These are phyloP conservation scores for Magnusiomyces tetraspermus DNA, from an alignment of 1,139 yeast species.

Conservation along the genomic window DNA sequence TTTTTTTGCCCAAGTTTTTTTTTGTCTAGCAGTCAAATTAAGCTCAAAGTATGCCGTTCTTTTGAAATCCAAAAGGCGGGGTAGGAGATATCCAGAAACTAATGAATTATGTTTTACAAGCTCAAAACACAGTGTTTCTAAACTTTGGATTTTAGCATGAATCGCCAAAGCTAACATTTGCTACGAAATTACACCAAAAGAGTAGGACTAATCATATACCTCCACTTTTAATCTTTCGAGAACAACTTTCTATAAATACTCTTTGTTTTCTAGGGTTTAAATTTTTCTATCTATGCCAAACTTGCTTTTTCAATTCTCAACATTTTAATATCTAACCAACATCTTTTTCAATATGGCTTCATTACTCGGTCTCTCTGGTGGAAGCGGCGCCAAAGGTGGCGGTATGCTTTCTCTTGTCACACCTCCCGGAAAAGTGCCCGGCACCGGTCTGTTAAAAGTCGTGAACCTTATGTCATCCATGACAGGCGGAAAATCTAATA, in stretches of 20 bases:
- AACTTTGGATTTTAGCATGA: too few species aligned
- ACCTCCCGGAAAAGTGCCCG: conserved; percentile 18
- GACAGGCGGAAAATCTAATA: conserved; percentile 9
- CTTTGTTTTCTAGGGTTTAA: neutral
- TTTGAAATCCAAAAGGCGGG: too few species aligned
- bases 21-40: too few species aligned
- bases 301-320: too few species aligned
- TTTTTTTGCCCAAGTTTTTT: too few species aligned
- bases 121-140: too few species aligned
- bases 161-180: too few species aligned
- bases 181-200: too few species aligned
- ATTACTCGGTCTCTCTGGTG: neutral
- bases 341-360: neutral
- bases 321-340: neutral
- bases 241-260: neutral
- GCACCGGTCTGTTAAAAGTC: conserved; percentile 17
- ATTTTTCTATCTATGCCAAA: neutral
- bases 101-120: too few species aligned
- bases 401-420: conserved; percentile 19
- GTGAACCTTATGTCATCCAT: conserved; percentile 6
- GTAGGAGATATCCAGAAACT: too few species aligned
- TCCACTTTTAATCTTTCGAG: neutral
- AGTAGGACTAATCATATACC: neutral
- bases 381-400: conserved; percentile 1
- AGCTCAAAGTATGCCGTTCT: too few species aligned